Evolutionary conservation across 768 basidiomycete species (phyloP).

Genomic region (Kwoniella shandongensis): DNA sequence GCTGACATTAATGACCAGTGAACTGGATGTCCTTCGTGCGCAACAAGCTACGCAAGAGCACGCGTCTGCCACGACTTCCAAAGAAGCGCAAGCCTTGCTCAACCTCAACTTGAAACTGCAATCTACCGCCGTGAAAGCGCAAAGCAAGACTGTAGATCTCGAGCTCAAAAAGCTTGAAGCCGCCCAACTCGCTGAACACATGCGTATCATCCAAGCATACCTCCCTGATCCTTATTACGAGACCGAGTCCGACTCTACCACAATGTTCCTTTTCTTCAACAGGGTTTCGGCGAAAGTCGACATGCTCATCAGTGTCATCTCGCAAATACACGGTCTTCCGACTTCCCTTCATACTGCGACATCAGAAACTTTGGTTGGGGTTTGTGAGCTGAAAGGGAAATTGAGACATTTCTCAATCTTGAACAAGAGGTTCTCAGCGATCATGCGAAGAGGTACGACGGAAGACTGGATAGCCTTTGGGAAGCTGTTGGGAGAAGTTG

Average conservation of each 20-base stretch:
- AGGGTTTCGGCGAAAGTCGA: slow-evolving; percentile 83
- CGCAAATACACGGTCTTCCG: slow-evolving; percentile 77
- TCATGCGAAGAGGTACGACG: slow-evolving; percentile 76
- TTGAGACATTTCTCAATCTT: slow-evolving; percentile 75
- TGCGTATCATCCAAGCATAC: slow-evolving; percentile 84
- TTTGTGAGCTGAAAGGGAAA: slow-evolving; percentile 90
- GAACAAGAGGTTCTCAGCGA: slow-evolving; percentile 84
- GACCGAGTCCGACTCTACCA: slow-evolving; percentile 82
- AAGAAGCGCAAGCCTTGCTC: slow-evolving; percentile 89
- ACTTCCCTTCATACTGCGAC: slow-evolving; percentile 78
- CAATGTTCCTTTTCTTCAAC: slow-evolving; percentile 88
- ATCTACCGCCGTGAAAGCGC: slow-evolving; percentile 84
- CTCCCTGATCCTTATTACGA: slow-evolving; percentile 87
- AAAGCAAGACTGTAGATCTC: slow-evolving; percentile 82
- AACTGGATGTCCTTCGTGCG: slow-evolving; percentile 76
- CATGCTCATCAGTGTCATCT: slow-evolving; percentile 77
- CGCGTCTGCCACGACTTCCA: slow-evolving; percentile 77
- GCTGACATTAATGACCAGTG: slow-evolving; percentile 58
- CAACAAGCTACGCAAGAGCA: slow-evolving; percentile 81
- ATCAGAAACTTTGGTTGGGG: slow-evolving; percentile 81
- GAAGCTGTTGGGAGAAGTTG: slow-evolving; percentile 76
- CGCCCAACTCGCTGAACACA: slow-evolving; percentile 72
- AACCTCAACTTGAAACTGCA: slow-evolving; percentile 93
- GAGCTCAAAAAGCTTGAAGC: slow-evolving; percentile 85
- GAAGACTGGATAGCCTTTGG: slow-evolving; percentile 84